phyloP scores from a whole-genome alignment of 768 basidiomycete species.

The Calocera cornea region DNA sequence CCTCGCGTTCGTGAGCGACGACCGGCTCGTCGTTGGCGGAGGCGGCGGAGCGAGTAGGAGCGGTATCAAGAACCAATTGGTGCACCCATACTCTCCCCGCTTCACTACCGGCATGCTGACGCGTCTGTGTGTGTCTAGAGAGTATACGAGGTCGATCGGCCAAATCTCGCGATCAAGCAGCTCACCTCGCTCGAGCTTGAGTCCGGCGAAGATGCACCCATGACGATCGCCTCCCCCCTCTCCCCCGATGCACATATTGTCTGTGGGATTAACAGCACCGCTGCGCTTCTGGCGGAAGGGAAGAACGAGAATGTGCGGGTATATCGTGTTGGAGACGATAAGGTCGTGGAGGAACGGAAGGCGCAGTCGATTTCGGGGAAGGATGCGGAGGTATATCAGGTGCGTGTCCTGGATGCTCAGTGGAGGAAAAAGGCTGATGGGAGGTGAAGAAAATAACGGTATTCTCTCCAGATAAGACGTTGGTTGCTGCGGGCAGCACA shows the following conservation, averaged over 20 bases:
- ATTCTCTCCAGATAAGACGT: slow-evolving; percentile 52
- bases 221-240: slow-evolving; percentile 70
- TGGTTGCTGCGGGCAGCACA: slow-evolving; percentile 57
- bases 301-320: slow-evolving; percentile 78
- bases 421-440: neutral
- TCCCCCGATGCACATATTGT: slow-evolving; percentile 46
- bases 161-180: slow-evolving; percentile 39
- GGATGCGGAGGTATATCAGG: slow-evolving; percentile 74
- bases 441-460: slow-evolving; percentile 69
- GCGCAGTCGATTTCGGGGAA: slow-evolving; percentile 47
- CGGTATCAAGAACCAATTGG: slow-evolving; percentile 91
- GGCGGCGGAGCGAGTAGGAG: slow-evolving; percentile 79
- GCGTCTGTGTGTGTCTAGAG: slow-evolving; percentile 31
- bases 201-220: slow-evolving; percentile 83
- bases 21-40: slow-evolving; percentile 58
- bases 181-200: slow-evolving; percentile 62
- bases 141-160: slow-evolving; percentile 44
- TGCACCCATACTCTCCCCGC: slow-evolving; percentile 27
- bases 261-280: slow-evolving; percentile 77
- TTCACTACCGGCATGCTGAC: neutral
- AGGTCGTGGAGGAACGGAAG: slow-evolving; percentile 39
- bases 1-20: slow-evolving; percentile 60
- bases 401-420: slow-evolving; percentile 22
- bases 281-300: slow-evolving; percentile 45
- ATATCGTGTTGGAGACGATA: slow-evolving; percentile 43